Conservation (phyloP, 2,329 filamentous ascomycete genomes). For the Penicillium sp. region DNA sequence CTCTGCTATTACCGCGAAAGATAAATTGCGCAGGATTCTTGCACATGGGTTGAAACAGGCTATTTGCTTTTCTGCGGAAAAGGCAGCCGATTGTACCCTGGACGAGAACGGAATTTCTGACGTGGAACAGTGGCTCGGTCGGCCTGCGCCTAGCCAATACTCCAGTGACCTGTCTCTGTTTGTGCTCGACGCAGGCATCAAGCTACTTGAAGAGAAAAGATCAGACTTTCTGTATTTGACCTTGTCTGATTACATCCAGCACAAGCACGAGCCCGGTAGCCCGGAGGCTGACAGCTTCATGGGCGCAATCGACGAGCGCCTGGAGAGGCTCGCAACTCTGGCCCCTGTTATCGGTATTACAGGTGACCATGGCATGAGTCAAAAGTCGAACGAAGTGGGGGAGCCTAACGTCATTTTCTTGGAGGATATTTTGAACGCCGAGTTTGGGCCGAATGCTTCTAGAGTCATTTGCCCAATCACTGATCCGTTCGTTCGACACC, state of each 20-base stretch:
- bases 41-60: constrained; percentile 19
- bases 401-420: constrained; percentile 42
- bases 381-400: constrained; percentile 36
- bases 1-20: constrained; percentile 46
- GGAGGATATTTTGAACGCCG: constrained; percentile 36
- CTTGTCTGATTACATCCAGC: constrained; percentile 47
- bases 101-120: constrained; percentile 37
- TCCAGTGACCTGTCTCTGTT: constrained; percentile 45
- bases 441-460: constrained; percentile 31
- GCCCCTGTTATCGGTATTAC: constrained; percentile 42
- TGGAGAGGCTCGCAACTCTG: constrained; percentile 34
- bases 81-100: constrained; percentile 28
- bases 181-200: constrained; percentile 45
- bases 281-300: constrained; percentile 41
- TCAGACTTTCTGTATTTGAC: constrained; percentile 46
- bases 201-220: constrained; percentile 39
- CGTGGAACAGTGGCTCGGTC: constrained; percentile 40
- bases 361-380: constrained; percentile 46
- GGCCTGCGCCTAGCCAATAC: constrained; percentile 40
- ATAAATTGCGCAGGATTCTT: constrained; percentile 45
- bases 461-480: constrained; percentile 47
- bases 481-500: constrained; percentile 45
- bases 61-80: too few relatives aligned
- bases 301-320: constrained; percentile 31
- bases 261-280: constrained; percentile 41